A percentile compares a stretch with the other conserved stretches of the same genome.
Evolutionary conservation across 1,284 basidiomycete species (phyloP).

Genomic region (Melampsora americana): DNA sequence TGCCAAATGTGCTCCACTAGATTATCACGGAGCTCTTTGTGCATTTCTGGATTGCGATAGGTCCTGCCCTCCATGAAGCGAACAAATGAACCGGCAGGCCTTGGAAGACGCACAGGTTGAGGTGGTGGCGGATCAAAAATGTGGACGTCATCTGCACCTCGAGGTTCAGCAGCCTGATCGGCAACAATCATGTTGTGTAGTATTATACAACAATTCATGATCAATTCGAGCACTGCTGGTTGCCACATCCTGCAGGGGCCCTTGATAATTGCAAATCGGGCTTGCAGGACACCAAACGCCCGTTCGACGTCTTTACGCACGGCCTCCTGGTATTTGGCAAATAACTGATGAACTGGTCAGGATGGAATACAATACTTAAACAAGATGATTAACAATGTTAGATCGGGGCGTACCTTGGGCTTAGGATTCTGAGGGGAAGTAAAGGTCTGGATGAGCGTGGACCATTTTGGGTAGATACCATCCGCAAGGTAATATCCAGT

Average conservation of each 20-base stretch:
- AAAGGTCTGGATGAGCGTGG: background rate
- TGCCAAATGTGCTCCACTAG: constrained; percentile 1
- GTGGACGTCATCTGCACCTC: too few relatives aligned
- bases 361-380: too few relatives aligned
- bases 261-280: background rate
- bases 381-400: too few relatives aligned
- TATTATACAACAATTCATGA: constrained; percentile 29
- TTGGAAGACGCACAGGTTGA: background rate
- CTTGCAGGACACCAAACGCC: constrained; percentile 19
- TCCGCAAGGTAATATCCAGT: constrained; percentile 1
- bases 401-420: too few relatives aligned
- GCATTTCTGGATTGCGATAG: background rate
- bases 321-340: constrained; percentile 10
- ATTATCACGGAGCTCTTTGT: background rate
- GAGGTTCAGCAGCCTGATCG: background rate
- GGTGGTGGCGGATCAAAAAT: background rate
- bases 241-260: background rate
- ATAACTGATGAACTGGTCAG: background rate
- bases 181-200: constrained; percentile 34
- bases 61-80: background rate
- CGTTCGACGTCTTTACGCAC: constrained; percentile 8
- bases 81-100: background rate
- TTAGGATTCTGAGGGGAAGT: background rate
- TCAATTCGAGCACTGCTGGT: background rate
- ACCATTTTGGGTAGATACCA: constrained; percentile 16